Conservation (phyloP, 1,284 basidiomycete genomes). For the Boletus semigastroideus region DNA sequence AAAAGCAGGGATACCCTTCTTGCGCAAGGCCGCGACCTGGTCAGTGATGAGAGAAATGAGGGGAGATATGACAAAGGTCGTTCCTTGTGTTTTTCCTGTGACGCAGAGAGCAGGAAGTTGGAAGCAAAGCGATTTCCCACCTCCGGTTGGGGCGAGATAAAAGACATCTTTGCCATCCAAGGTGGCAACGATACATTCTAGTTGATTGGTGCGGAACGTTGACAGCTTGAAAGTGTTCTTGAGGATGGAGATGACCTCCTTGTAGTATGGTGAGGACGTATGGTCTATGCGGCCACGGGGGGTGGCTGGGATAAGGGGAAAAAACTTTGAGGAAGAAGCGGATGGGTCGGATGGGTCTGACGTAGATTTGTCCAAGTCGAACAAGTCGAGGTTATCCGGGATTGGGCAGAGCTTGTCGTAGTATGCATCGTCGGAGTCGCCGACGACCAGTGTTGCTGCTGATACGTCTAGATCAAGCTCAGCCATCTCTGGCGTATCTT, state of each 20-base stretch:
- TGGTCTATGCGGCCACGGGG: conserved; percentile 23
- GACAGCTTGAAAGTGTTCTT: conserved; percentile 66
- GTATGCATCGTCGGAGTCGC: conserved; percentile 32
- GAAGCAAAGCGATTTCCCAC: conserved; percentile 89
- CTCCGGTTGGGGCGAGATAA: conserved; percentile 96
- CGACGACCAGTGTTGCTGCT: conserved; percentile 16
- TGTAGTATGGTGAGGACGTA: conserved; percentile 44
- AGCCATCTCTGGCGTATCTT: conserved; percentile 9
- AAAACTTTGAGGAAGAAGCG: conserved; percentile 5
- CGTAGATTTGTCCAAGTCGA: conserved; percentile 11
- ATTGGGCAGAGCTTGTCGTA: conserved; percentile 31
- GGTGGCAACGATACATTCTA: conserved; percentile 83
- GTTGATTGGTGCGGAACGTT: conserved; percentile 81
- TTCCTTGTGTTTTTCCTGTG: conserved; percentile 70
- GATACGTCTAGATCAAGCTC: conserved; percentile 24
- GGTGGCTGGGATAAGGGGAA: conserved; percentile 1
- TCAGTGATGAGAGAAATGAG: conserved; percentile 90
- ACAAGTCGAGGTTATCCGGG: conserved; percentile 18
- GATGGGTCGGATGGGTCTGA: not conserved
- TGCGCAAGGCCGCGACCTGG: conserved; percentile 75
- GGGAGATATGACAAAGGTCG: conserved; percentile 91
- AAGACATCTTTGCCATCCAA: conserved; percentile 87
- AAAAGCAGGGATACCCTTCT: conserved; percentile 61
- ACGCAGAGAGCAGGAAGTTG: conserved; percentile 86
- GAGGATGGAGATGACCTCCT: conserved; percentile 64